These are phyloP conservation scores for Phaeosphaeriaceae sp. DNA, from an alignment of 2,329 filamentous ascomycete species.

Conservation along the genomic window DNA sequence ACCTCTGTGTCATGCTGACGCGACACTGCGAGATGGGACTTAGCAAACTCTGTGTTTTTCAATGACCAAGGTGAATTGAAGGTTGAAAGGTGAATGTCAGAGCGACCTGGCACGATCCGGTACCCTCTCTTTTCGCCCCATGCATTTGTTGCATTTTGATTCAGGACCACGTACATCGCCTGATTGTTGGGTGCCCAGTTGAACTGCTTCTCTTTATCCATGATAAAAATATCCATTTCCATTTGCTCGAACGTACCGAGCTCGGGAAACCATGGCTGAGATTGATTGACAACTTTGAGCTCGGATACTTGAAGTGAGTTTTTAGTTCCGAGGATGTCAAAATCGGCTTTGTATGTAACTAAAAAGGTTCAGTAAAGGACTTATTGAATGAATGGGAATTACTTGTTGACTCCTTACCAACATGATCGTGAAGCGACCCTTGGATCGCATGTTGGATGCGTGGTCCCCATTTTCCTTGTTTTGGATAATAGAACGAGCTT, in stretches of 20 bases:
- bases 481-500: conserved; percentile 40
- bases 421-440: conserved; percentile 47
- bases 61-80: conserved; percentile 46
- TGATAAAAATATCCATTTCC: conserved; percentile 37
- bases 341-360: conserved; percentile 52
- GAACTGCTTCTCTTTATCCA: conserved; percentile 54
- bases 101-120: conserved; percentile 45
- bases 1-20: conserved; percentile 56
- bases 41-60: conserved; percentile 45
- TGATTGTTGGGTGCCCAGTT: conserved; percentile 57
- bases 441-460: conserved; percentile 47
- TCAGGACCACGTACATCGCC: conserved; percentile 59
- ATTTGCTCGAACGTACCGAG: conserved; percentile 40
- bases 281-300: conserved; percentile 29
- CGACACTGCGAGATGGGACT: conserved; percentile 50
- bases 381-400: too few relatives aligned
- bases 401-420: too few relatives aligned
- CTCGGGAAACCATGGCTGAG: conserved; percentile 43
- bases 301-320: conserved; percentile 47
- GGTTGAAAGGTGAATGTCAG: conserved; percentile 43
- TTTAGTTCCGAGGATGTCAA: conserved; percentile 44
- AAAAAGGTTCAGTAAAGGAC: too few relatives aligned
- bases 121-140: conserved; percentile 62
- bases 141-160: conserved; percentile 56
- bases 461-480: conserved; percentile 45